Evolutionary conservation across 768 basidiomycete species (phyloP).

Genomic region (Suillus brevipes): DNA sequence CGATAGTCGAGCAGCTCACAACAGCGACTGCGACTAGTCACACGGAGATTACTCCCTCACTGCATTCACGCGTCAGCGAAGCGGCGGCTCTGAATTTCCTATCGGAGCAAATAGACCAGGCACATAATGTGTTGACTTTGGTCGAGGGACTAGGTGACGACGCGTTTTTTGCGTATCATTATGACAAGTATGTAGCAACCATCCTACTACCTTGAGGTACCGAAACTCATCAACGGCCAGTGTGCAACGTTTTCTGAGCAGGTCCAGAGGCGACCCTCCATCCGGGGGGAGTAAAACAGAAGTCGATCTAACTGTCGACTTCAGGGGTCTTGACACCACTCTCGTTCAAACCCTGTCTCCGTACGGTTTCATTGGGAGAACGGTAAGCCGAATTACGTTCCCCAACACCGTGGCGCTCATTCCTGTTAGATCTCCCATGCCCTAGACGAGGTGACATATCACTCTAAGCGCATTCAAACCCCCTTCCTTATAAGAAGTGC

Average conservation of each 20-base stretch:
- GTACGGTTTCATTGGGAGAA: constrained; percentile 31
- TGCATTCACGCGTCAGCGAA: constrained; percentile 1
- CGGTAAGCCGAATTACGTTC: constrained; percentile 17
- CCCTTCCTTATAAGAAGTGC: constrained; percentile 1
- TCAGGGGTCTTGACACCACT: constrained; percentile 16
- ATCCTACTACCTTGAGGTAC: not conserved
- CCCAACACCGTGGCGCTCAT: not conserved
- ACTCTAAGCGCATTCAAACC: constrained; percentile 12
- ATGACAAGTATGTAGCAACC: constrained; percentile 17
- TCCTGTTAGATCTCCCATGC: constrained; percentile 29
- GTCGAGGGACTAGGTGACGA: constrained; percentile 21
- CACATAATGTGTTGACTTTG: constrained; percentile 26
- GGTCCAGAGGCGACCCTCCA: not conserved
- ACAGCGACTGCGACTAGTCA: not conserved
- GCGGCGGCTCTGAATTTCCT: constrained; percentile 25
- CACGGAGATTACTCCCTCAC: not conserved
- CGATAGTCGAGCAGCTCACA: constrained; percentile 2
- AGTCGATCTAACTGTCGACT: constrained; percentile 21
- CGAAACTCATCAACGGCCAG: constrained; percentile 10
- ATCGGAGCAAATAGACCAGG: constrained; percentile 29
- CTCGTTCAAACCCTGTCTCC: constrained; percentile 25
- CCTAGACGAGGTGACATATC: constrained; percentile 29
- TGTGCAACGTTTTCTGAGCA: constrained; percentile 10
- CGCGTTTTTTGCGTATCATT: constrained; percentile 23
- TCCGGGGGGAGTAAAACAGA: not conserved